phyloP scores from a whole-genome alignment of 2,329 filamentous ascomycete genomes.

The Dothistroma pini region DNA sequence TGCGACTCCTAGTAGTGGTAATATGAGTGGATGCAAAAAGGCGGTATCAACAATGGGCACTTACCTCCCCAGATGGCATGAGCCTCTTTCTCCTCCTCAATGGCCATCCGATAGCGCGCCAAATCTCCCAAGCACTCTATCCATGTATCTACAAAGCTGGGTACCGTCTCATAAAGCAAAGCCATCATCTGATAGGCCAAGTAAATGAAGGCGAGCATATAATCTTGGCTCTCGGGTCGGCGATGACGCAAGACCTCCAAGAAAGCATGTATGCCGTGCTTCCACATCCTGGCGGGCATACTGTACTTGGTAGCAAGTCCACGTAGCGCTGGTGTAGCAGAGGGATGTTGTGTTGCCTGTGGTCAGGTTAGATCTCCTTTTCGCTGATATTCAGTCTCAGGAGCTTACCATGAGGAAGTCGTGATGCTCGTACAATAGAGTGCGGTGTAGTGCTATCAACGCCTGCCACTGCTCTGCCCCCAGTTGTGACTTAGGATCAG shows the following conservation, averaged over 20 bases:
- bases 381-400: background rate
- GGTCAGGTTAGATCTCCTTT: background rate
- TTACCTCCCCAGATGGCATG: constrained; percentile 68
- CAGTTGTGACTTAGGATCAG: constrained; percentile 50
- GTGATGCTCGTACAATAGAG: constrained; percentile 48
- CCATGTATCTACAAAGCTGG: constrained; percentile 82
- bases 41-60: background rate
- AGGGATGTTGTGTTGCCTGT: constrained; percentile 74
- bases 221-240: constrained; percentile 72
- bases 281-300: constrained; percentile 94
- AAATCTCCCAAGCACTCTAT: constrained; percentile 89
- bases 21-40: background rate
- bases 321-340: constrained; percentile 64
- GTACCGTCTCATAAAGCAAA: constrained; percentile 78
- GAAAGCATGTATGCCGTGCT: constrained; percentile 69
- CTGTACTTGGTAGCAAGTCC: constrained; percentile 74
- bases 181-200: constrained; percentile 88
- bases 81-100: constrained; percentile 72
- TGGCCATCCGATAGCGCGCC: constrained; percentile 82
- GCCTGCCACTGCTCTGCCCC: constrained; percentile 76
- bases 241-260: constrained; percentile 58
- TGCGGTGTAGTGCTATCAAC: constrained; percentile 75
- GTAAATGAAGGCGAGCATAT: constrained; percentile 90
- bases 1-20: constrained; percentile 52
- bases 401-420: constrained; percentile 57